These are phyloP conservation scores for Scutellaria barbata DNA, from an alignment of 257 asterid genomes.

Conservation along the genomic window DNA sequence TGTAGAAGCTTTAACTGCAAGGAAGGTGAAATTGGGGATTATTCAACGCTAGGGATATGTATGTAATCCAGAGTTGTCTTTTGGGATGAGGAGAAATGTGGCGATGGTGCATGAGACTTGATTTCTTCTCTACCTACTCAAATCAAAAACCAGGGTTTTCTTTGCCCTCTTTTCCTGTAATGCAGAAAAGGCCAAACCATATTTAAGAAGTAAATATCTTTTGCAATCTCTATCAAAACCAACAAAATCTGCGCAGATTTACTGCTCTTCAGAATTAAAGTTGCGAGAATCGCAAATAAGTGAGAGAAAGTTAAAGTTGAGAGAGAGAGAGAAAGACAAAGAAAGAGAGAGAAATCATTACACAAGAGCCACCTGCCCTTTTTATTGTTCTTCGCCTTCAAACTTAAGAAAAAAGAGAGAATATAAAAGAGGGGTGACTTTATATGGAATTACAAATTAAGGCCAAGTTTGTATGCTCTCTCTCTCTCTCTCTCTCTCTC, in stretches of 20 bases:
- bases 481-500: neutral
- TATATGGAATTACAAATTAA: constrained; percentile 27
- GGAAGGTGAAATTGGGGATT: constrained; percentile 28
- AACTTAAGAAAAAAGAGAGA: constrained; percentile 36
- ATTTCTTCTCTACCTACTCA: constrained; percentile 39
- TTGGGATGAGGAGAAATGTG: constrained; percentile 47
- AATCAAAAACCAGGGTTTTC: constrained; percentile 14
- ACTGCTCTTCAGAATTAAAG: constrained; percentile 3
- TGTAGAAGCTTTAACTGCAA: constrained; percentile 39
- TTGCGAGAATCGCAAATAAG: constrained; percentile 24
- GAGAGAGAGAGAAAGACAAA: neutral
- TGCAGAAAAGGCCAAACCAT: constrained; percentile 32
- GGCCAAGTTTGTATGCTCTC: neutral
- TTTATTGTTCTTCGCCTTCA: constrained; percentile 37
- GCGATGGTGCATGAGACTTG: constrained; percentile 40
- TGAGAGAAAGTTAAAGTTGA: constrained; percentile 16
- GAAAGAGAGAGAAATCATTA: constrained; percentile 33
- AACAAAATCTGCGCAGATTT: constrained; percentile 42
- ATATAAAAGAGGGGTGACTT: constrained; percentile 8
- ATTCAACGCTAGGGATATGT: constrained; percentile 42
- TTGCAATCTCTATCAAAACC: constrained; percentile 35
- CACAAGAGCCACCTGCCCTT: constrained; percentile 40
- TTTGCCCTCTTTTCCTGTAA: constrained; percentile 2
- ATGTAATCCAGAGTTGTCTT: constrained; percentile 40
- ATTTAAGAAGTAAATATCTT: constrained; percentile 34